phyloP scores from a whole-genome alignment of 257 asterid species.

The Ajuga chamaepitys region DNA sequence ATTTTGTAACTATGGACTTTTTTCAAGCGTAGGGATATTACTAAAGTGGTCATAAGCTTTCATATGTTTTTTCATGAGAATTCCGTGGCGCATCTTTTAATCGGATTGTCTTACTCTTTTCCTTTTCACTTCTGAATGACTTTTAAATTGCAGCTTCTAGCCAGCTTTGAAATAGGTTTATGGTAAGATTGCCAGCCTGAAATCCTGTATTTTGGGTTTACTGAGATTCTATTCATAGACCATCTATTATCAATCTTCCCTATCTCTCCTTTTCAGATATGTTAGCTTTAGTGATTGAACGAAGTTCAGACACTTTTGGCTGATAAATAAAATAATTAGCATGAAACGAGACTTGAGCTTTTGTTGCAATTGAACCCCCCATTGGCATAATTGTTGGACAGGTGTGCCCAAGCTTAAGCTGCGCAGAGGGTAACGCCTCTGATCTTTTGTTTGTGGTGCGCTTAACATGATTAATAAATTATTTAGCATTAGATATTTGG shows the following conservation, averaged over 20 bases:
- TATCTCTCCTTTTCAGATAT: background rate
- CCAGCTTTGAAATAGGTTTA: background rate
- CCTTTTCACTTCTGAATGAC: background rate
- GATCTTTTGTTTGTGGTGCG: no score
- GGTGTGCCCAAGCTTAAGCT: no score
- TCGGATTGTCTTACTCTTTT: background rate
- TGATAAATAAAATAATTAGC: background rate
- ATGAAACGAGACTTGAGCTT: background rate
- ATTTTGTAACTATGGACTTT: slow-evolving; percentile 4
- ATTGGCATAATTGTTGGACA: background rate
- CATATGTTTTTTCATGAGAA: background rate
- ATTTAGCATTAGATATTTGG: no score
- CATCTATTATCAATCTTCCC: background rate
- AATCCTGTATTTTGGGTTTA: background rate
- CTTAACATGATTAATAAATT: no score
- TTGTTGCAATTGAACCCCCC: background rate
- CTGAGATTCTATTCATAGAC: background rate
- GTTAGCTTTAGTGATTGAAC: slow-evolving; percentile 1
- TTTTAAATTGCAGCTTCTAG: background rate
- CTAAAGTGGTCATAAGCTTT: background rate
- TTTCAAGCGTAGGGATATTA: background rate
- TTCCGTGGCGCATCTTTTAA: background rate
- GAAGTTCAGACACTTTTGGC: background rate
- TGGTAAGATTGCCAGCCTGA: background rate
- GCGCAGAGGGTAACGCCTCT: no score